Evolutionary conservation across 2,329 filamentous ascomycete genomes (phyloP).

Genomic region (Pseudogymnoascus sp.): DNA sequence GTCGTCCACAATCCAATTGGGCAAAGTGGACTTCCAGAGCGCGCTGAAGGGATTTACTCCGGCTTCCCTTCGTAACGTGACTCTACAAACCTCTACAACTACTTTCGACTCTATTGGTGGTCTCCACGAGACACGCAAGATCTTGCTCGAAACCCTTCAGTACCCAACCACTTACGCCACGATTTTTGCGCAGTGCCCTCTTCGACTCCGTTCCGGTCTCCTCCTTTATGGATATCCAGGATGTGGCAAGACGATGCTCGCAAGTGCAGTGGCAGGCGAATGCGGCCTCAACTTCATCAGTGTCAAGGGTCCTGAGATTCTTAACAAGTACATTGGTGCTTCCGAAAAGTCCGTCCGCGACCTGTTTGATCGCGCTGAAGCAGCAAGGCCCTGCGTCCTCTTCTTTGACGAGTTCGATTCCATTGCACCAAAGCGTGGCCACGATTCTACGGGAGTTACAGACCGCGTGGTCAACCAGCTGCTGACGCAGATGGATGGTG

Average conservation of each 20-base stretch:
- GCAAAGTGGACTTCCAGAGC: conserved; percentile 67
- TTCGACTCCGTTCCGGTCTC: conserved; percentile 87
- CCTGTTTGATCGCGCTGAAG: conserved; percentile 84
- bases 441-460: conserved; percentile 96
- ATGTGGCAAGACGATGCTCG: conserved; percentile 92
- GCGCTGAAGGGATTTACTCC: conserved; percentile 91
- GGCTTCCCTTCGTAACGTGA: conserved; percentile 87
- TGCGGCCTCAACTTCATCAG: conserved; percentile 97
- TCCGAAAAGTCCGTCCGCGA: conserved; percentile 95
- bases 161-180: conserved; percentile 98
- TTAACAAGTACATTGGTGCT: conserved; percentile 98
- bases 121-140: conserved; percentile 73
- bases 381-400: conserved; percentile 84
- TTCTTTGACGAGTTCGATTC: conserved; percentile 99
- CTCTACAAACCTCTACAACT: conserved; percentile 83
- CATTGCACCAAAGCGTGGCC: conserved; percentile 92
- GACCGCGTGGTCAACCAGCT: conserved; percentile 98
- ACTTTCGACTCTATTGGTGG: conserved; percentile 91
- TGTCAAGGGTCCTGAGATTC: conserved; percentile 93
- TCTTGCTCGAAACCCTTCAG: conserved; percentile 88
- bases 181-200: conserved; percentile 90
- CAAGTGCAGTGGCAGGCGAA: conserved; percentile 93
- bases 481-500: conserved; percentile 97
- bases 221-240: conserved; percentile 92
- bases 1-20: conserved; percentile 52